Evolutionary conservation across 2,329 filamentous ascomycete species (phyloP).

Genomic region (Penicillium occitanis): DNA sequence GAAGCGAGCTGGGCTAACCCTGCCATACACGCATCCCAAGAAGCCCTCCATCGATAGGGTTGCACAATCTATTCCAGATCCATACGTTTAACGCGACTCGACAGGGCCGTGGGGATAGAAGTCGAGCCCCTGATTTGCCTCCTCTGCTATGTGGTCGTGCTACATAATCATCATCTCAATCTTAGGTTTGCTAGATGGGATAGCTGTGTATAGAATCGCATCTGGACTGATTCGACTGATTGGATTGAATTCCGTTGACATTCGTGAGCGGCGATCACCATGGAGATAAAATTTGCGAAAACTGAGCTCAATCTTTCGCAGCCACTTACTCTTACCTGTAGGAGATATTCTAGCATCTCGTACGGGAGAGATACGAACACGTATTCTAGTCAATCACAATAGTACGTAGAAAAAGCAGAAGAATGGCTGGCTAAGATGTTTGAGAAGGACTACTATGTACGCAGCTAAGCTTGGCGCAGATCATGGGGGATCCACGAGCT

Average conservation of each 20-base stretch:
- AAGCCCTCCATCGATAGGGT: not conserved
- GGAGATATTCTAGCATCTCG: not conserved
- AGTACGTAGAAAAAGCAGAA: not conserved
- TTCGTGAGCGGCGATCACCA: not conserved
- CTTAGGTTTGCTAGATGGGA: not conserved
- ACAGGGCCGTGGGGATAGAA: not conserved
- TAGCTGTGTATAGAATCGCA: not conserved
- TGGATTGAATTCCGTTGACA: not conserved
- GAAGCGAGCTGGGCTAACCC: not conserved
- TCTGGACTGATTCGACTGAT: not conserved
- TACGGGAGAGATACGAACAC: not conserved
- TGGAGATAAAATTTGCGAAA: not conserved
- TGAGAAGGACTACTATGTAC: not conserved
- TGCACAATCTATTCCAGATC: not conserved
- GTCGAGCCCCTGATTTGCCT: not conserved
- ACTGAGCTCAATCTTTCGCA: not conserved
- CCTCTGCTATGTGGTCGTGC: not conserved
- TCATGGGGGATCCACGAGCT: slow-evolving; percentile 9
- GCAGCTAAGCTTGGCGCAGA: slow-evolving; percentile 4
- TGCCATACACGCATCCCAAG: not conserved
- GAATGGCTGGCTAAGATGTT: not conserved
- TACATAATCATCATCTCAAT: not conserved
- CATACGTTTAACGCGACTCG: not conserved
- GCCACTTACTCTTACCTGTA: not conserved
- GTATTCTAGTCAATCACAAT: not conserved